phyloP scores from a whole-genome alignment of 345 rosid genomes.

The Salix brachista region DNA sequence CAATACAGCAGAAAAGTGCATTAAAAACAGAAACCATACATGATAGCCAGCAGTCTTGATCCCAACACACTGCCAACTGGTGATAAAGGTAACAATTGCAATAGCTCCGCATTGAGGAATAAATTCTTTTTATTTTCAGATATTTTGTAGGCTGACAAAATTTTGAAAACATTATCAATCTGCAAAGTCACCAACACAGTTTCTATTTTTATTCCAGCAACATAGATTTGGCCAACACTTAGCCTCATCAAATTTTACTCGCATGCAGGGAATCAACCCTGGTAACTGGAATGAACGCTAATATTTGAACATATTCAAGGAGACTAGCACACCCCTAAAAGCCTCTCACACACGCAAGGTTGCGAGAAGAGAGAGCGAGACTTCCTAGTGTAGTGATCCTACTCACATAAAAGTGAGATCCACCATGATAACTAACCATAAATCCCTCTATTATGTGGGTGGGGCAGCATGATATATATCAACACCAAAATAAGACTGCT shows the following conservation, averaged over 20 bases:
- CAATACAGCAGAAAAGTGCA: constrained; percentile 21
- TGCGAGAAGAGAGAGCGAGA: too few species aligned
- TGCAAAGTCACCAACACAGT: not conserved
- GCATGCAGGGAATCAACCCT: not conserved
- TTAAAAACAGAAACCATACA: not conserved
- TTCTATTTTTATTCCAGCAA: not conserved
- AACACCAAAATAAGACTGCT: not conserved
- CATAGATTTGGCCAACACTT: not conserved
- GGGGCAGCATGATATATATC: not conserved
- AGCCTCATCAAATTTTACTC: not conserved
- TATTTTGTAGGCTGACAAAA: not conserved
- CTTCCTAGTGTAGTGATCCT: not conserved
- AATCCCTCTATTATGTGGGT: not conserved
- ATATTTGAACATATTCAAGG: not conserved
- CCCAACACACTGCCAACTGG: not conserved
- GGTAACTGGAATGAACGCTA: too few species aligned
- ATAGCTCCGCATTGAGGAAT: not conserved
- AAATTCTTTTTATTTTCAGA: not conserved
- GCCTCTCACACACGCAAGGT: not conserved
- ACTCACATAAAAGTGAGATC: not conserved
- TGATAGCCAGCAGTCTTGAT: not conserved
- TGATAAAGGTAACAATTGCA: not conserved
- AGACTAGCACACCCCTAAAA: not conserved
- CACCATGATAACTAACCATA: not conserved
- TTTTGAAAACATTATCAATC: not conserved